These are phyloP conservation scores for Lobosporangium transversale DNA, from an alignment of 192 early-diverging fungal species.

Conservation along the genomic window DNA sequence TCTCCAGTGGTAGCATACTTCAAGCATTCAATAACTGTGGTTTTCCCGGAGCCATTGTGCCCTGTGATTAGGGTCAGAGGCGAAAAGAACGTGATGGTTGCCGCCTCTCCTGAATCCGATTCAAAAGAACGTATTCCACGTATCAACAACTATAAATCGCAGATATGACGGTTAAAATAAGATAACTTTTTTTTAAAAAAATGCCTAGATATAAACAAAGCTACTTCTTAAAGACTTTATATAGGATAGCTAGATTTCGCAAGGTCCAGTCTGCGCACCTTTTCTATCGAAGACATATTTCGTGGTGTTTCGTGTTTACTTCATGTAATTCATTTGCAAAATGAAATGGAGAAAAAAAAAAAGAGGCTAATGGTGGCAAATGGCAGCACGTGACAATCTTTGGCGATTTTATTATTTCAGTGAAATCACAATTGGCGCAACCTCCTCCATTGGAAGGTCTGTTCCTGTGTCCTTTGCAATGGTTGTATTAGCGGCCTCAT, in stretches of 20 bases:
- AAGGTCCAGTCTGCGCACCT: slow-evolving; percentile 10
- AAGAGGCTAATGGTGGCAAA: slow-evolving; percentile 36
- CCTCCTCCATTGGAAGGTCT: background rate
- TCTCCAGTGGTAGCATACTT: slow-evolving; percentile 96
- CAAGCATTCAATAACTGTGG: slow-evolving; percentile 97
- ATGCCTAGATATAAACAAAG: too few relatives aligned
- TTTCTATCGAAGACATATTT: slow-evolving; percentile 46
- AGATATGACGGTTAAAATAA: background rate
- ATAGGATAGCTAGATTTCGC: too few relatives aligned
- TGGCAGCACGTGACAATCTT: background rate
- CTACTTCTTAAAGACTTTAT: too few relatives aligned
- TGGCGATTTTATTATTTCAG: background rate
- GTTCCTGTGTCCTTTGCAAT: too few relatives aligned
- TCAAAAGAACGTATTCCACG: slow-evolving; percentile 94
- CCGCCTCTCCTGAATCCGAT: slow-evolving; percentile 65
- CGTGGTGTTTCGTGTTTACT: too few relatives aligned
- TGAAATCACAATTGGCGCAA: slow-evolving; percentile 7
- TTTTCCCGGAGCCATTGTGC: slow-evolving; percentile 96
- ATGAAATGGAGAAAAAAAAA: background rate
- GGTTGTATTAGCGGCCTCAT: too few relatives aligned
- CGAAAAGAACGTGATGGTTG: slow-evolving; percentile 85
- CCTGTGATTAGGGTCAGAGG: slow-evolving; percentile 97
- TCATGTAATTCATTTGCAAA: too few relatives aligned
- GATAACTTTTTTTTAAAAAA: too few relatives aligned
- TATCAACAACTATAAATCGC: slow-evolving; percentile 64